phyloP scores from a whole-genome alignment of 768 basidiomycete genomes.

The Hygrophoropsis aurantiaca region DNA sequence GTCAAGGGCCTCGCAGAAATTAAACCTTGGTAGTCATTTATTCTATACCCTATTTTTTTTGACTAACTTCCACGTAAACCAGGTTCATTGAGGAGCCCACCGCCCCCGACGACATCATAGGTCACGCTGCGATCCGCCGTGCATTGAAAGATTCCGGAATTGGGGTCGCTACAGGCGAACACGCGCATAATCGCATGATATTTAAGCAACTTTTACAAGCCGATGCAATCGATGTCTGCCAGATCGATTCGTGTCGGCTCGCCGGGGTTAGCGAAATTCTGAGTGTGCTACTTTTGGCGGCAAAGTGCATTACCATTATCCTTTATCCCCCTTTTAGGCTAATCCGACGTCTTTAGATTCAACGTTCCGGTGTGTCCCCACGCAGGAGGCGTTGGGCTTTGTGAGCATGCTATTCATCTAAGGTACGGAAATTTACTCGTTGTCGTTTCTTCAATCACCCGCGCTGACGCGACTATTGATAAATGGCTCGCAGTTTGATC shows the following conservation, averaged over 20 bases:
- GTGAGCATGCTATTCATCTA: constrained; percentile 87
- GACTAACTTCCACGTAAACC: not conserved
- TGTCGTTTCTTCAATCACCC: constrained; percentile 5
- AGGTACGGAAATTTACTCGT: constrained; percentile 41
- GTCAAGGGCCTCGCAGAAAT: constrained; percentile 49
- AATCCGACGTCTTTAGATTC: constrained; percentile 47
- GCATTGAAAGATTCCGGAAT: constrained; percentile 78
- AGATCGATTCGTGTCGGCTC: constrained; percentile 92
- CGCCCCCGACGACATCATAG: constrained; percentile 87
- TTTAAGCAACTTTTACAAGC: constrained; percentile 93
- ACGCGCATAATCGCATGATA: constrained; percentile 92
- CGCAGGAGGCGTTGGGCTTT: constrained; percentile 91
- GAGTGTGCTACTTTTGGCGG: constrained; percentile 84
- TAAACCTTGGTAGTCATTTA: constrained; percentile 46
- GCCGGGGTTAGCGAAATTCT: constrained; percentile 95
- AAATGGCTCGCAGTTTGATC: constrained; percentile 57
- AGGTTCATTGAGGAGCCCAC: constrained; percentile 96
- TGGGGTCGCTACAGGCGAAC: constrained; percentile 92
- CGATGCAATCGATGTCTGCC: constrained; percentile 91
- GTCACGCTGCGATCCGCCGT: constrained; percentile 77
- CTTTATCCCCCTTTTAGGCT: not conserved
- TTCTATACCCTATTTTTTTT: too few species aligned
- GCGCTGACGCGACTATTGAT: not conserved
- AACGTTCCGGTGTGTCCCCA: constrained; percentile 89
- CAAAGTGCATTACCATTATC: constrained; percentile 50